Conservation (phyloP, 2,329 filamentous ascomycete genomes). For the Pseudogymnoascus sp. region DNA sequence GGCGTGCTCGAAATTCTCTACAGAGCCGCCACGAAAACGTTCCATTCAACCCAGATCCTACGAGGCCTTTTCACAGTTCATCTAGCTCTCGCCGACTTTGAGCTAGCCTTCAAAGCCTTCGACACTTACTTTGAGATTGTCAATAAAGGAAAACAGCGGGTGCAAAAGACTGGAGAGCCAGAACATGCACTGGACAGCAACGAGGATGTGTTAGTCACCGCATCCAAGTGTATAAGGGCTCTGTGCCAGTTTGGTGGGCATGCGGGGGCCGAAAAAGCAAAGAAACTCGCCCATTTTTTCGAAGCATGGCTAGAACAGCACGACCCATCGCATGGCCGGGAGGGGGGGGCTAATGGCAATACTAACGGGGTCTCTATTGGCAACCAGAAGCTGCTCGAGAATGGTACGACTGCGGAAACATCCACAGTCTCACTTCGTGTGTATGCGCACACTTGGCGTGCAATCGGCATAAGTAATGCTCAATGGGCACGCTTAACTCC, state of each 20-base stretch:
- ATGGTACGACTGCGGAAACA: constrained; percentile 12
- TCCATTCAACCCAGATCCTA: constrained; percentile 85
- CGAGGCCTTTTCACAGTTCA: constrained; percentile 84
- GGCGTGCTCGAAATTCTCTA: constrained; percentile 83
- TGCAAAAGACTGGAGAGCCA: constrained; percentile 66
- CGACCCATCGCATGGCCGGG: constrained; percentile 20
- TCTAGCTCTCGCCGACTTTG: constrained; percentile 80
- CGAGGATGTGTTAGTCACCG: constrained; percentile 66
- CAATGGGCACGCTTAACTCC: constrained; percentile 81
- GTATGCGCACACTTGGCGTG: constrained; percentile 68
- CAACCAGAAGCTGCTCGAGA: constrained; percentile 16
- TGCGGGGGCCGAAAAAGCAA: constrained; percentile 71
- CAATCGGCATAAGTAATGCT: constrained; percentile 77
- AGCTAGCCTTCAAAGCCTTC: constrained; percentile 82
- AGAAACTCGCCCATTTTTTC: constrained; percentile 61
- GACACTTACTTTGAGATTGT: constrained; percentile 89
- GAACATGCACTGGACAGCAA: constrained; percentile 73
- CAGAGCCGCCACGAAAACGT: constrained; percentile 83
- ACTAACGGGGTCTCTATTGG: neutral
- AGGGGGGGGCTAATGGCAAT: constrained; percentile 22
- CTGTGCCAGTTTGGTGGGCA: constrained; percentile 74
- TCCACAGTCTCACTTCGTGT: constrained; percentile 47
- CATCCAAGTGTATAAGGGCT: constrained; percentile 71
- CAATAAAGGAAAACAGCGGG: constrained; percentile 73
- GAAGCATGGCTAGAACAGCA: constrained; percentile 67